phyloP scores from a whole-genome alignment of 192 early-diverging fungal genomes.

The Podila horticola region DNA sequence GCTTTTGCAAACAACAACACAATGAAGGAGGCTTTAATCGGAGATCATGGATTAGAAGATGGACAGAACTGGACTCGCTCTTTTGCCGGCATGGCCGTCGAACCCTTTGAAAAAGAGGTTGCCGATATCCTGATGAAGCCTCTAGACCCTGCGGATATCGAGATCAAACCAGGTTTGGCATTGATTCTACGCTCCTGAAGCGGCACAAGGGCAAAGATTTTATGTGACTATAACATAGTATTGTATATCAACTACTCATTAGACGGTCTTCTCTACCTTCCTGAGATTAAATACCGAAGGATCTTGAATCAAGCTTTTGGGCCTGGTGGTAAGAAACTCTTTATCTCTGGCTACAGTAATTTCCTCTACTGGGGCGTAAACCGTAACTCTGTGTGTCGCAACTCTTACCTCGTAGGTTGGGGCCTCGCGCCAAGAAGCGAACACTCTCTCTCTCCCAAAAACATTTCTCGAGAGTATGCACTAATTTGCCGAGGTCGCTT shows the following conservation, averaged over 20 bases:
- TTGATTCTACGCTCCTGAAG: constrained; percentile 19
- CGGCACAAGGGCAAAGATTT: neutral
- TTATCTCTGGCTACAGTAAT: neutral
- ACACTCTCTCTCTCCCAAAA: constrained; percentile 82
- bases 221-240: too few relatives aligned
- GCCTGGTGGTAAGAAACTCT: constrained; percentile 72
- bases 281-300: constrained; percentile 98
- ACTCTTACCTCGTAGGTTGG: constrained; percentile 60
- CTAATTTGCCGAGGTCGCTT: constrained; percentile 87
- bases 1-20: constrained; percentile 10
- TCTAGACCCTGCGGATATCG: constrained; percentile 81
- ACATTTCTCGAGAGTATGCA: constrained; percentile 92
- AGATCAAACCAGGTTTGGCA: constrained; percentile 83
- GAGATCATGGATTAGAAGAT: constrained; percentile 24
- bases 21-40: constrained; percentile 33
- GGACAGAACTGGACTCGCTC: constrained; percentile 73
- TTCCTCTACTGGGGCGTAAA: too few relatives aligned
- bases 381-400: too few relatives aligned
- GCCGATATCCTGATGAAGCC: constrained; percentile 77
- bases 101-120: constrained; percentile 80
- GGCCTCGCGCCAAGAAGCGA: constrained; percentile 90
- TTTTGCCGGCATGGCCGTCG: constrained; percentile 75
- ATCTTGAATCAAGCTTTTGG: constrained; percentile 96
- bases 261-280: constrained; percentile 95
- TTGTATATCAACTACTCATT: neutral